phyloP scores from a whole-genome alignment of 345 rosid genomes.

The Ceriops zippeliana region DNA sequence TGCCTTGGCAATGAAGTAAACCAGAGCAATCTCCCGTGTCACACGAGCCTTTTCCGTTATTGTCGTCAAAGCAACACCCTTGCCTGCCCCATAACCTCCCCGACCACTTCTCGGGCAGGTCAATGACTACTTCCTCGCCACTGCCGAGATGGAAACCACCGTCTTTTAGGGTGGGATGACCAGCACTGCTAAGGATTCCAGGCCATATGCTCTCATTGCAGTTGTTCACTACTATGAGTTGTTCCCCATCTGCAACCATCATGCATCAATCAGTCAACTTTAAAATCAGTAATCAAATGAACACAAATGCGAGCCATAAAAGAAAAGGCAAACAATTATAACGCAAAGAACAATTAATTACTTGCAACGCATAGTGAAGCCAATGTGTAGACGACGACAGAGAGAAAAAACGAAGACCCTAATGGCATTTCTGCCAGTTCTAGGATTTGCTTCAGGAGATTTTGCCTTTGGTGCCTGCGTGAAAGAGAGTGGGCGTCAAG shows the following conservation, averaged over 20 bases:
- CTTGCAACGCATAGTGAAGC: slow-evolving; percentile 28
- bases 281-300: background rate
- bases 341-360: slow-evolving; percentile 10
- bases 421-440: slow-evolving; percentile 24
- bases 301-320: background rate
- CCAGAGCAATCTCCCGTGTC: slow-evolving; percentile 69
- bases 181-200: slow-evolving; percentile 67
- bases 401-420: slow-evolving; percentile 18
- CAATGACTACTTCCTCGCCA: slow-evolving; percentile 61
- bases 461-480: background rate
- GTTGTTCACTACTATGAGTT: slow-evolving; percentile 77
- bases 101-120: slow-evolving; percentile 76
- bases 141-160: slow-evolving; percentile 69
- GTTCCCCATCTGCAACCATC: slow-evolving; percentile 50
- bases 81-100: slow-evolving; percentile 85
- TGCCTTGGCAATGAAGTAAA: slow-evolving; percentile 55
- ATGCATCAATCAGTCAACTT: background rate
- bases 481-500: background rate
- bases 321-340: background rate
- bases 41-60: slow-evolving; percentile 63
- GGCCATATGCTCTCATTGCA: slow-evolving; percentile 85
- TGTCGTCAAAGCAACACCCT: slow-evolving; percentile 60
- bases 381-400: slow-evolving; percentile 30
- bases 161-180: slow-evolving; percentile 48
- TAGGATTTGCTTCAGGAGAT: background rate